These are phyloP conservation scores for Penicillium chermesinum DNA, from an alignment of 495 filamentous ascomycete species.

Conservation along the genomic window DNA sequence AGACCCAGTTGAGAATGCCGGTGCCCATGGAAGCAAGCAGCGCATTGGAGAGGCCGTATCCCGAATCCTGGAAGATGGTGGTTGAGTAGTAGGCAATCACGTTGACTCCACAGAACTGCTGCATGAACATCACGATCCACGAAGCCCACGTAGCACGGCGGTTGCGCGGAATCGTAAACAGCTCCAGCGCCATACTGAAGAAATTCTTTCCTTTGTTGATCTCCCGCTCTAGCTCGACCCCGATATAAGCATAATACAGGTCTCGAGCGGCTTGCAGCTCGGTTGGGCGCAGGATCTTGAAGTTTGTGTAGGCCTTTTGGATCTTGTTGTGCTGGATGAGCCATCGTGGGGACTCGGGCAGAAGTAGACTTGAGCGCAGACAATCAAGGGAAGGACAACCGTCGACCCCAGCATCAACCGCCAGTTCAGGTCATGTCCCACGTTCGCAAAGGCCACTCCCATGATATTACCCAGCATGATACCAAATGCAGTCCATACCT, in stretches of 20 bases:
- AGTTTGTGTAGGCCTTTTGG: conserved; percentile 39
- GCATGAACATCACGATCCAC: conserved; percentile 49
- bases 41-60: conserved; percentile 40
- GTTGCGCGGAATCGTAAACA: conserved; percentile 51
- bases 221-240: conserved; percentile 40
- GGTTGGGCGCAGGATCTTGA: conserved; percentile 39
- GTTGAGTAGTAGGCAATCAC: conserved; percentile 52
- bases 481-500: conserved; percentile 69
- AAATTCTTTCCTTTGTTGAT: conserved; percentile 43
- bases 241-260: conserved; percentile 49
- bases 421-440: conserved; percentile 37
- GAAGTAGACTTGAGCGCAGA: conserved; percentile 52
- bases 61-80: conserved; percentile 49
- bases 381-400: conserved; percentile 36
- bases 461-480: conserved; percentile 74
- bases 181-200: conserved; percentile 46
- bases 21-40: conserved; percentile 57
- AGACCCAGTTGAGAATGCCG: conserved; percentile 62
- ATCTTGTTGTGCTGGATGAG: conserved; percentile 53
- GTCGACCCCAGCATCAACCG: conserved; percentile 46
- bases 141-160: conserved; percentile 48
- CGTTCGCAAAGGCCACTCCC: conserved; percentile 58
- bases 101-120: conserved; percentile 52
- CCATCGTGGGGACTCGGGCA: conserved; percentile 66
- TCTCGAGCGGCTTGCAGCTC: conserved; percentile 50